phyloP scores from a whole-genome alignment of 345 rosid species.

The Gossypium longicalyx region DNA sequence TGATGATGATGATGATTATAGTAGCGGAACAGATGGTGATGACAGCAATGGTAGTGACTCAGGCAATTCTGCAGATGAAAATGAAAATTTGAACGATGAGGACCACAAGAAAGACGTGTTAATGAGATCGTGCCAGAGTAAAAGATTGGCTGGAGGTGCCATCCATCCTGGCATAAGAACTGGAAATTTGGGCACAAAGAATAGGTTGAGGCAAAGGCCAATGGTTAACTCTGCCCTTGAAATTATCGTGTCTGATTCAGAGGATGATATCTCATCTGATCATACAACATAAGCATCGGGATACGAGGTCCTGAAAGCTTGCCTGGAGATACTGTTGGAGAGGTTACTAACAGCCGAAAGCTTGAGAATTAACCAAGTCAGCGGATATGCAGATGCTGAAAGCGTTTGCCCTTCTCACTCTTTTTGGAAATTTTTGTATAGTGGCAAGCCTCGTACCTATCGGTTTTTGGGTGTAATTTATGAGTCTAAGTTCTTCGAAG shows the following conservation, averaged over 20 bases:
- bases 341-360: background rate
- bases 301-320: constrained; percentile 8
- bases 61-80: constrained; percentile 19
- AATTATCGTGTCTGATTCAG: constrained; percentile 32
- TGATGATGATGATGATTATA: constrained; percentile 16
- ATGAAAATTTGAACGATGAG: constrained; percentile 12
- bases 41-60: constrained; percentile 14
- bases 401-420: background rate
- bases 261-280: constrained; percentile 25
- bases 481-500: background rate
- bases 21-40: constrained; percentile 23
- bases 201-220: constrained; percentile 55
- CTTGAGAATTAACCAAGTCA: background rate
- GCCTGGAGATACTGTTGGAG: constrained; percentile 18
- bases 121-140: constrained; percentile 25
- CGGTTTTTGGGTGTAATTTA: constrained; percentile 9
- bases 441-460: background rate
- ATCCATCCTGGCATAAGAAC: constrained; percentile 25
- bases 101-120: background rate
- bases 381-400: background rate
- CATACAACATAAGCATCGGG: background rate
- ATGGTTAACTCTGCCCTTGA: constrained; percentile 50
- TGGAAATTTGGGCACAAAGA: constrained; percentile 34
- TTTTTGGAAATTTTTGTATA: constrained; percentile 4
- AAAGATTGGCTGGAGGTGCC: constrained; percentile 31